Conservation (phyloP, 129 eudicot species). For the Silybum marianum region DNA sequence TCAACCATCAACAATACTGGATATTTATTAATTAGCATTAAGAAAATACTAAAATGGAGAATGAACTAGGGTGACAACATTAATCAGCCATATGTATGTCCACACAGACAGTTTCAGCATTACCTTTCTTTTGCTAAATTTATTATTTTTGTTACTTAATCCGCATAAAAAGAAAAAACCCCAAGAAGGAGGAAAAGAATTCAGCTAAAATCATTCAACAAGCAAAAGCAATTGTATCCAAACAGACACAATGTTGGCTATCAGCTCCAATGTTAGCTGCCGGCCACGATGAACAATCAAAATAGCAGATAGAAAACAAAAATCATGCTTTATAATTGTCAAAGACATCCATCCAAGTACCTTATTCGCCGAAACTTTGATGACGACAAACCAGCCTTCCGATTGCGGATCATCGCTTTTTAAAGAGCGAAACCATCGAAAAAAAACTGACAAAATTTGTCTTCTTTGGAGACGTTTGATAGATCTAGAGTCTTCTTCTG, state of each 20-base stretch:
- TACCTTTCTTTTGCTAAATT: not conserved
- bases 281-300: not conserved
- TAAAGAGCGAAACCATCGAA: conserved; percentile 26
- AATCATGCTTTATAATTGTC: not conserved
- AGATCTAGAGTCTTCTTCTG: conserved; percentile 14
- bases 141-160: not conserved
- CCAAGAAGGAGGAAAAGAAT: not conserved
- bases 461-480: conserved; percentile 3
- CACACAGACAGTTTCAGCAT: conserved; percentile 7
- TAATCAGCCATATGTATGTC: conserved; percentile 1
- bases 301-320: conserved; percentile 10
- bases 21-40: not conserved
- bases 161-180: not conserved
- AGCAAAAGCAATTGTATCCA: conserved; percentile 5
- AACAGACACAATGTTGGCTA: conserved; percentile 2
- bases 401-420: conserved; percentile 39
- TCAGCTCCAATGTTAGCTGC: conserved; percentile 5
- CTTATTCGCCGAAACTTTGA: conserved; percentile 38
- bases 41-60: not conserved
- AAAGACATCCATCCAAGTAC: conserved; percentile 17
- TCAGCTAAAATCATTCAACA: conserved; percentile 10
- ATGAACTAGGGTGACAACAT: not conserved
- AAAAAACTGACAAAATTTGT: conserved; percentile 20
- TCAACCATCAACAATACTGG: not conserved
- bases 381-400: conserved; percentile 23